Conservation (phyloP, 257 asterid species). For the Mitragyna speciosa region DNA sequence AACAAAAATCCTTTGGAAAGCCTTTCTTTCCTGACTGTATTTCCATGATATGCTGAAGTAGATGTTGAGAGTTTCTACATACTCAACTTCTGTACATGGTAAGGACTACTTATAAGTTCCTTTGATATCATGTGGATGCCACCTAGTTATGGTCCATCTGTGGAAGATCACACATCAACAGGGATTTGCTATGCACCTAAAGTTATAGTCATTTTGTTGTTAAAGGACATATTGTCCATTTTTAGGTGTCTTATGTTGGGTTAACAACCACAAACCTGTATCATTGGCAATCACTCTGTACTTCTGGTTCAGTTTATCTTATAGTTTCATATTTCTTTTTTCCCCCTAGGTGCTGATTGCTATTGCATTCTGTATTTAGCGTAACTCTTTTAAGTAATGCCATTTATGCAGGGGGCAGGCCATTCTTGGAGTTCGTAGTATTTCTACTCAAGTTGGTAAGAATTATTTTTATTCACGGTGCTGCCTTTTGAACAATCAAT, state of each 20-base stretch:
- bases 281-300: background rate
- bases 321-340: background rate
- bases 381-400: constrained; percentile 4
- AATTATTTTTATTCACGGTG: background rate
- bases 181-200: background rate
- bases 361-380: background rate
- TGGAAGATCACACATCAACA: background rate
- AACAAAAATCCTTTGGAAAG: background rate
- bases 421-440: constrained; percentile 59
- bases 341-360: background rate
- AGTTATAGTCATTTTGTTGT: background rate
- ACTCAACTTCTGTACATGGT: too few relatives aligned
- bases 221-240: background rate
- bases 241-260: background rate
- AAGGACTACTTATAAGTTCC: background rate
- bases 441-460: constrained; percentile 89
- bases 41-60: background rate
- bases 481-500: background rate
- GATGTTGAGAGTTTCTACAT: background rate
- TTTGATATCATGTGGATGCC: background rate
- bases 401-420: constrained; percentile 60
- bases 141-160: background rate
- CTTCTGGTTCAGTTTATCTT: background rate
- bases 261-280: background rate
- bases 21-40: background rate